Percentiles rank a stretch among this genome's conserved stretches.
These are phyloP conservation scores for Pseudogymnoascus sp. DNA, from an alignment of 2,329 filamentous ascomycete species.

Conservation along the genomic window DNA sequence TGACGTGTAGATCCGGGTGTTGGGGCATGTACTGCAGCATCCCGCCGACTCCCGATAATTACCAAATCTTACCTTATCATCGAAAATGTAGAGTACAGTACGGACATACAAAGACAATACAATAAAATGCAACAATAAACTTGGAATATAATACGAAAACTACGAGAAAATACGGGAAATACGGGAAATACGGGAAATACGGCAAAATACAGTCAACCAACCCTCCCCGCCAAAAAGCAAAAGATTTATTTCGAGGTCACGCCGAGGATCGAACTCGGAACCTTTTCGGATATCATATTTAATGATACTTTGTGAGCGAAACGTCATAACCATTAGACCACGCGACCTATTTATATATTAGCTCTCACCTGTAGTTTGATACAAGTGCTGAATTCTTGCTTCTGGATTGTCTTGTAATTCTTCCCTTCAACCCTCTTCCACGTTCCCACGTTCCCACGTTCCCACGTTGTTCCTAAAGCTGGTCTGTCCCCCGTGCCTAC, in stretches of 20 bases:
- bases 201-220: background rate
- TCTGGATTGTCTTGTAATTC: background rate
- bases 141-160: too few species aligned
- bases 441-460: too few species aligned
- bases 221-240: background rate
- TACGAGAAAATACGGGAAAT: background rate
- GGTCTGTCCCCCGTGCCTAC: background rate
- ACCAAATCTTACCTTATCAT: background rate
- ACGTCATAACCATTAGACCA: constrained; percentile 1
- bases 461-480: too few species aligned
- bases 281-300: constrained; percentile 1
- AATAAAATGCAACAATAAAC: too few species aligned
- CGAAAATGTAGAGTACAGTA: background rate
- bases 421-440: background rate
- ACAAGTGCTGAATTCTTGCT: background rate
- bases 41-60: background rate
- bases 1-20: background rate
- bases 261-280: constrained; percentile 3
- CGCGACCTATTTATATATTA: background rate
- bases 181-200: too few species aligned
- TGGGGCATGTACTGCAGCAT: background rate
- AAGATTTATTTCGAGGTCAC: background rate
- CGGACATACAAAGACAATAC: too few species aligned
- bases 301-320: constrained; percentile 1
- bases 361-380: background rate